Evolutionary conservation across 768 basidiomycete species (phyloP).

Genomic region (Naematelia encephala): DNA sequence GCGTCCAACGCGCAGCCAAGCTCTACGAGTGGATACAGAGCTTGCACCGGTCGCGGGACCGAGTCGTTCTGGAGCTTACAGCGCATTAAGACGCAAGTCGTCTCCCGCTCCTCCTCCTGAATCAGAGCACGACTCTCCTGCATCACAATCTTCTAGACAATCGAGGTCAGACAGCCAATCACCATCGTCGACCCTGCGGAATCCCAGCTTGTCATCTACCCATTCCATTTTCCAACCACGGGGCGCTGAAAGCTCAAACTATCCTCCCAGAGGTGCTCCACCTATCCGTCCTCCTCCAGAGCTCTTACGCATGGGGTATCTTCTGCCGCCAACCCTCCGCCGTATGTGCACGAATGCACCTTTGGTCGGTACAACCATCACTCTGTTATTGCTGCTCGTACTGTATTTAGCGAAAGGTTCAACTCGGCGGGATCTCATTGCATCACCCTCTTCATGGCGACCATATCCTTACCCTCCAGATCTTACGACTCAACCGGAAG

Average conservation of each 20-base stretch:
- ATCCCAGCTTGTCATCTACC: neutral
- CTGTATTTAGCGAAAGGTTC: neutral
- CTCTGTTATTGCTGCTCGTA: neutral
- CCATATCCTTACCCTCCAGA: neutral
- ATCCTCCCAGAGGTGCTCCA: neutral
- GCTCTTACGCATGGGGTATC: neutral
- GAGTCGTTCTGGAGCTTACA: neutral
- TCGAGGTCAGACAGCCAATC: neutral
- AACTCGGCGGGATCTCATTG: neutral
- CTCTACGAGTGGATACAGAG: neutral
- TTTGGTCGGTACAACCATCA: neutral
- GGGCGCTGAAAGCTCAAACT: neutral
- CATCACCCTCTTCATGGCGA: neutral
- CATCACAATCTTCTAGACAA: neutral
- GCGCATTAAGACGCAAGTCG: neutral
- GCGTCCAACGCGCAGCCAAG: neutral
- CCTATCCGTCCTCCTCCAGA: neutral
- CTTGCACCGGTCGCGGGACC: neutral
- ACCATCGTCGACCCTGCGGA: neutral
- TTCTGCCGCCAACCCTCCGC: conserved; percentile 3
- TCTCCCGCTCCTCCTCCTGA: neutral
- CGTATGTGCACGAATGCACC: neutral
- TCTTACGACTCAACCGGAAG: neutral
- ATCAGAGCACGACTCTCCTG: neutral
- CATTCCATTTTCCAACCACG: neutral